Evolutionary conservation across 2,329 filamentous ascomycete species (phyloP).

Genomic region (Alternaria triticimaculans): DNA sequence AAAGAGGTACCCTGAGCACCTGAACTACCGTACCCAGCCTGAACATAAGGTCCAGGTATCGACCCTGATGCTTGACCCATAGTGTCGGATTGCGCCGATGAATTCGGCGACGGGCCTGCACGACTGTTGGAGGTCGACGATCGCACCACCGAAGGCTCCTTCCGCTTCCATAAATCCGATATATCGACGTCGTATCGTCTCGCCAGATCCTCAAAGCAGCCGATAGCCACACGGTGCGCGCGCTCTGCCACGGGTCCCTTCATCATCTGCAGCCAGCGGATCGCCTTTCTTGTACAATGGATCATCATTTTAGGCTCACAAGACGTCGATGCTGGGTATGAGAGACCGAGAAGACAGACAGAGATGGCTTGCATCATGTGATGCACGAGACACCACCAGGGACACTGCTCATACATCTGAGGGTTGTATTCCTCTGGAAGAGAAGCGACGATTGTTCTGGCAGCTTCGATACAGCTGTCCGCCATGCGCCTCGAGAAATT

Average conservation of each 20-base stretch:
- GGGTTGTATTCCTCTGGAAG: slow-evolving; percentile 44
- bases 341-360: slow-evolving; percentile 49
- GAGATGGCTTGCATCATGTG: slow-evolving; percentile 51
- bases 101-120: neutral
- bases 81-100: neutral
- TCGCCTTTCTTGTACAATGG: slow-evolving; percentile 35
- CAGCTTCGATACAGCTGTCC: slow-evolving; percentile 47
- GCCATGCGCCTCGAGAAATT: slow-evolving; percentile 43
- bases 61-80: neutral
- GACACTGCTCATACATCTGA: slow-evolving; percentile 42
- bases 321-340: slow-evolving; percentile 30
- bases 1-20: neutral
- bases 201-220: slow-evolving; percentile 26
- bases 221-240: slow-evolving; percentile 29
- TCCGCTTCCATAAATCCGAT: slow-evolving; percentile 10
- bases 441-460: slow-evolving; percentile 42
- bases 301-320: slow-evolving; percentile 28
- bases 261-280: slow-evolving; percentile 46
- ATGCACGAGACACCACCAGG: slow-evolving; percentile 53
- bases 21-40: neutral
- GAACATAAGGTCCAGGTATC: neutral
- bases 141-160: slow-evolving; percentile 1
- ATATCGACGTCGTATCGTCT: slow-evolving; percentile 25
- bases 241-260: slow-evolving; percentile 35
- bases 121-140: neutral